Evolutionary conservation across 2,329 filamentous ascomycete species (phyloP).

Genomic region (Cryphonectria radicalis): DNA sequence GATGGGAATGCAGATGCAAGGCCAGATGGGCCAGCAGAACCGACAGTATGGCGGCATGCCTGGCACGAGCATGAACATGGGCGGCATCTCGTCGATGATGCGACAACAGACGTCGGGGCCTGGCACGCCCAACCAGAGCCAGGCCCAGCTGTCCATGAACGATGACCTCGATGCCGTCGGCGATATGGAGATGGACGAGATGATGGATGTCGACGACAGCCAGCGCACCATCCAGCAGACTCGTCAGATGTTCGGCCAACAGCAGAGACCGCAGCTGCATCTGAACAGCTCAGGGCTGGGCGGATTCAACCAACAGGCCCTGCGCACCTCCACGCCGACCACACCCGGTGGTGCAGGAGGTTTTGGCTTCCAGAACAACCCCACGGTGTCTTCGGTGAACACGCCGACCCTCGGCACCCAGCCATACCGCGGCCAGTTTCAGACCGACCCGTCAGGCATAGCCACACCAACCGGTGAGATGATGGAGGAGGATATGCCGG

Average conservation of each 20-base stretch:
- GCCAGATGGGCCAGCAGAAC: conserved; percentile 41
- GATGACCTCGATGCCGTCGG: conserved; percentile 84
- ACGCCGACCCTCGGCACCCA: conserved; percentile 88
- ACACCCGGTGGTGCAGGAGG: conserved; percentile 78
- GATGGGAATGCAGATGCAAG: conserved; percentile 29
- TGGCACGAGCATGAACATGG: conserved; percentile 39
- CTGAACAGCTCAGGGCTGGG: conserved; percentile 73
- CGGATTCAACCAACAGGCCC: conserved; percentile 67
- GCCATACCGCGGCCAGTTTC: conserved; percentile 63
- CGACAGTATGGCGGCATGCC: conserved; percentile 30
- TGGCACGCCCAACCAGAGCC: conserved; percentile 31
- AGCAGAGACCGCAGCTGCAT: conserved; percentile 73
- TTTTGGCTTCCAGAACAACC: conserved; percentile 87
- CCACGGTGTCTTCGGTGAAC: conserved; percentile 95
- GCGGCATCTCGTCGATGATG: conserved; percentile 48
- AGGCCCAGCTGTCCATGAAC: conserved; percentile 40
- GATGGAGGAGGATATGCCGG: conserved; percentile 74
- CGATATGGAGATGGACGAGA: conserved; percentile 96
- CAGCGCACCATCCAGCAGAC: conserved; percentile 71
- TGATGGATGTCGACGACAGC: conserved; percentile 66
- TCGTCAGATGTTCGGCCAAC: conserved; percentile 69
- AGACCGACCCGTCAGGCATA: conserved; percentile 39
- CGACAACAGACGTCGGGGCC: conserved; percentile 48
- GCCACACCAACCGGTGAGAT: conserved; percentile 65
- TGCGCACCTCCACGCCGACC: conserved; percentile 83